These are phyloP conservation scores for Trichocladium antarcticum DNA, from an alignment of 495 filamentous ascomycete genomes.

Conservation along the genomic window DNA sequence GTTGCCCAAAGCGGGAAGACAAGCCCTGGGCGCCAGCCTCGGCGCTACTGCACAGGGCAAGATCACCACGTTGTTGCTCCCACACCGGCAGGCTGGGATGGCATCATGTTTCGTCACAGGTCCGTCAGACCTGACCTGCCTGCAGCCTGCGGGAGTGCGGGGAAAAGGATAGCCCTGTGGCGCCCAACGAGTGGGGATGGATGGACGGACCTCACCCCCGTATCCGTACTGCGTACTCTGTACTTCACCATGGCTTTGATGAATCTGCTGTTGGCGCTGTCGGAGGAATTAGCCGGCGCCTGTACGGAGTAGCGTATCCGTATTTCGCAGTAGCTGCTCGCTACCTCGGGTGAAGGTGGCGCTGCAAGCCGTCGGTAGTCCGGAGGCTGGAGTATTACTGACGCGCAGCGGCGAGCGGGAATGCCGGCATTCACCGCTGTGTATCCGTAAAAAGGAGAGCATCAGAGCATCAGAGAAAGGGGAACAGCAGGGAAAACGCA, in stretches of 20 bases:
- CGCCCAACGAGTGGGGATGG: slow-evolving; percentile 7
- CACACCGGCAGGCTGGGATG: not conserved
- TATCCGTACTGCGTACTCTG: not conserved
- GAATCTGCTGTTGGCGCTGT: too few relatives aligned
- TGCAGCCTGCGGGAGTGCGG: slow-evolving; percentile 8
- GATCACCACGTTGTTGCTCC: slow-evolving; percentile 4
- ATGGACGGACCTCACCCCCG: too few relatives aligned
- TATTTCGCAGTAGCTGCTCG: too few relatives aligned
- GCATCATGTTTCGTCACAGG: slow-evolving; percentile 5
- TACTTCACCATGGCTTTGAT: too few relatives aligned
- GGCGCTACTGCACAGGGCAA: not conserved
- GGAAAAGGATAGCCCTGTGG: slow-evolving; percentile 18
- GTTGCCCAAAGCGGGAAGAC: not conserved
- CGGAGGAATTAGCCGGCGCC: too few relatives aligned
- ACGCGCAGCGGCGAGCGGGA: not conserved
- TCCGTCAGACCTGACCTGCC: not conserved
- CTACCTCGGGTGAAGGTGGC: too few relatives aligned
- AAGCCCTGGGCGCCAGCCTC: not conserved
- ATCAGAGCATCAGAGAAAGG: not conserved
- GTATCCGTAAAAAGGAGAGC: not conserved
- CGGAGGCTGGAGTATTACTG: too few relatives aligned
- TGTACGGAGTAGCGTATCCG: too few relatives aligned
- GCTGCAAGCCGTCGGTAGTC: not conserved
- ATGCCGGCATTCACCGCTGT: not conserved
- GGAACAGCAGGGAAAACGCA: not conserved